Percentiles rank a stretch among this genome's conserved stretches.
These are phyloP conservation scores for Stachybotrys chlorohalonatus DNA, from an alignment of 2,329 filamentous ascomycete species.

Conservation along the genomic window DNA sequence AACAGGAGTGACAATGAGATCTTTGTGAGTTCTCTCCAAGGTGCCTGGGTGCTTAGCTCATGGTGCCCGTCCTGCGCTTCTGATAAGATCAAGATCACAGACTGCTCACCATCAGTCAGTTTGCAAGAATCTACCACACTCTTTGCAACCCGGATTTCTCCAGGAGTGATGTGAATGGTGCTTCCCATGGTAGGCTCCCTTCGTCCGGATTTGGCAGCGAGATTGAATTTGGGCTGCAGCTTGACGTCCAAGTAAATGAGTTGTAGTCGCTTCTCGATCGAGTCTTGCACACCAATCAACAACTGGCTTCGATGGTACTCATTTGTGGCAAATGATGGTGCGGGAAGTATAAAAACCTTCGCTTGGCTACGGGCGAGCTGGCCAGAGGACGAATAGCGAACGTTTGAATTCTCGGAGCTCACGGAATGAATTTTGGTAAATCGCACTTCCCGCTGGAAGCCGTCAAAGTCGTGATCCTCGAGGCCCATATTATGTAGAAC, in stretches of 20 bases:
- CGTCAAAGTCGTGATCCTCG: conserved; percentile 63
- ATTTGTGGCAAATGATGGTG: conserved; percentile 46
- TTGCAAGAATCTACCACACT: conserved; percentile 67
- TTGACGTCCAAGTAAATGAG: conserved; percentile 55
- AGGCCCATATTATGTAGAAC: conserved; percentile 65
- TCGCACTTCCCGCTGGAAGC: conserved; percentile 62
- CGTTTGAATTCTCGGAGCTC: conserved; percentile 49
- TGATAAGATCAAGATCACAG: conserved; percentile 62
- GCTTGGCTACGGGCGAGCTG: conserved; percentile 44
- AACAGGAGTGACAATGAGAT: conserved; percentile 54
- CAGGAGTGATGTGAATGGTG: conserved; percentile 21
- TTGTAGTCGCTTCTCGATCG: conserved; percentile 56
- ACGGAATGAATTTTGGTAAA: conserved; percentile 63
- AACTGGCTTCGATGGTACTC: conserved; percentile 45
- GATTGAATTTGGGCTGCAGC: conserved; percentile 23
- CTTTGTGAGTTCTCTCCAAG: conserved; percentile 63
- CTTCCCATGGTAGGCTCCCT: conserved; percentile 11
- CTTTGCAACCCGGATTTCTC: conserved; percentile 49
- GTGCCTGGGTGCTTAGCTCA: conserved; percentile 64
- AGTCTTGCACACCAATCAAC: conserved; percentile 62
- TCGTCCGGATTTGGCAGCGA: conserved; percentile 9
- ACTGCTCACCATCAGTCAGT: conserved; percentile 55
- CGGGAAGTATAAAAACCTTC: conserved; percentile 59
- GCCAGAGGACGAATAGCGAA: conserved; percentile 49
- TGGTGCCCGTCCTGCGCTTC: conserved; percentile 54